Base-by-base conservation (phyloP, 192 early-diverging fungal species). In the Linnemannia hyalina region DNA sequence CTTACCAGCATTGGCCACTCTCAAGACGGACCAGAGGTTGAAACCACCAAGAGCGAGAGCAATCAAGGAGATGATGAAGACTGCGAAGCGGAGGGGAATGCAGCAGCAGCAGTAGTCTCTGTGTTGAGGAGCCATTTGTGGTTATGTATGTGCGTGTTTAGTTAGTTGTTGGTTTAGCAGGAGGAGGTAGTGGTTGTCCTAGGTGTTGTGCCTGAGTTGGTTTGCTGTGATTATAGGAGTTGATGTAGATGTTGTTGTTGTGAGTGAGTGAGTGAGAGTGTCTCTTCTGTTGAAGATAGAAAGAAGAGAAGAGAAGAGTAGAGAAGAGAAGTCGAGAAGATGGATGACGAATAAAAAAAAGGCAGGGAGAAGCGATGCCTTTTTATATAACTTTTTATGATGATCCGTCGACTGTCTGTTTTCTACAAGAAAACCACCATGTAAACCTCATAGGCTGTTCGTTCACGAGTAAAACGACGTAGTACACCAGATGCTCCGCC, bases 31-130 rank as follows among this genome's bases (percentile, higher is more conserved):
- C 73, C 73, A 69, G 29, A 81, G 68, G 29, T 29, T 42, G n/a
- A 70, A 1, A 42, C 40, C 74, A 8, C 80, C 80, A 40, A 76
- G 32, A 11, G 15, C 68, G 49, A 81, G 44, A 11, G 74, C 80
- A 52, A 81, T 46, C 18, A 81, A 18, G 6, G 68, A 74, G 35
- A 81, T 81, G 68, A 81, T 52, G 10, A 42, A 49, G 57, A 81
- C 80, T 20, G 36, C 80, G 55, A 75, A 69, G 3, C 80, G 63
- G 20, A 81, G 46, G 38, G 80, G 80, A 71, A 81, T 75, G 74
- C 80, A 81, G 80, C 74, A 81, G 80, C 80, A 81, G 74, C 73
- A 81, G 60, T 71, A 71, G 41, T 81, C 80, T 57, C 49, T 68
- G 78, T 63, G 41, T 63, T n/a, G 69, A 60, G 70, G 70, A 42